phyloP scores from a whole-genome alignment of 1,284 basidiomycete species.

The Malassezia equina region DNA sequence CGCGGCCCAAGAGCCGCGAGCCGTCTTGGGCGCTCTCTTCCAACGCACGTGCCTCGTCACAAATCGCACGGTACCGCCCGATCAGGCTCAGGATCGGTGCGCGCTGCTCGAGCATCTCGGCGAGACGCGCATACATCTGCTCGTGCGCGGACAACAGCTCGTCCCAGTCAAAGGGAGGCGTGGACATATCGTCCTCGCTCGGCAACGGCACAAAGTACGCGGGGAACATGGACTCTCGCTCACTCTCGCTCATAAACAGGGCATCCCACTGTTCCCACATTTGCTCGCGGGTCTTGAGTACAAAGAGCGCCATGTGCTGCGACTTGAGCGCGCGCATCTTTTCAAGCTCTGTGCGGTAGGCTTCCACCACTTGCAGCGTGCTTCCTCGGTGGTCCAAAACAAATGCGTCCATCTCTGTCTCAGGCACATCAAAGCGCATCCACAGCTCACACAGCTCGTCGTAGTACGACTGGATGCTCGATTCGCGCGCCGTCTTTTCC shows the following conservation, averaged over 20 bases:
- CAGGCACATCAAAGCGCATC: constrained; percentile 42
- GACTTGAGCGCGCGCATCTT: constrained; percentile 80
- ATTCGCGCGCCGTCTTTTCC: constrained; percentile 36
- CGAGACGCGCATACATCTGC: constrained; percentile 68
- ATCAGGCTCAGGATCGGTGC: constrained; percentile 66
- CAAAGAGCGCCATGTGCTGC: constrained; percentile 75
- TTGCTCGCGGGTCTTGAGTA: constrained; percentile 69
- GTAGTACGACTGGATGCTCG: constrained; percentile 39
- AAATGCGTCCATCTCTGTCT: constrained; percentile 45
- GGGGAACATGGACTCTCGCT: constrained; percentile 54
- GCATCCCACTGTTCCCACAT: constrained; percentile 75
- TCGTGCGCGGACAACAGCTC: constrained; percentile 71
- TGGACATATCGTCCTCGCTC: constrained; percentile 1
- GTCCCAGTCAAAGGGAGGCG: constrained; percentile 25
- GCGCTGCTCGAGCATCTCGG: constrained; percentile 68
- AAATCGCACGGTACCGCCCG: constrained; percentile 81
- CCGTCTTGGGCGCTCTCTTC: constrained; percentile 59
- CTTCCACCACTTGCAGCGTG: constrained; percentile 61
- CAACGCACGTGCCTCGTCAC: constrained; percentile 74
- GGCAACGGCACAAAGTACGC: constrained; percentile 26
- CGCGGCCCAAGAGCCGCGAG: constrained; percentile 50
- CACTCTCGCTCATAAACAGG: constrained; percentile 71
- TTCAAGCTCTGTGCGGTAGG: constrained; percentile 79
- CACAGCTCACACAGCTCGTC: constrained; percentile 46
- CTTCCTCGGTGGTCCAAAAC: constrained; percentile 56